These are phyloP conservation scores for Meira nashicola DNA, from an alignment of 1,284 basidiomycete genomes.

Conservation along the genomic window DNA sequence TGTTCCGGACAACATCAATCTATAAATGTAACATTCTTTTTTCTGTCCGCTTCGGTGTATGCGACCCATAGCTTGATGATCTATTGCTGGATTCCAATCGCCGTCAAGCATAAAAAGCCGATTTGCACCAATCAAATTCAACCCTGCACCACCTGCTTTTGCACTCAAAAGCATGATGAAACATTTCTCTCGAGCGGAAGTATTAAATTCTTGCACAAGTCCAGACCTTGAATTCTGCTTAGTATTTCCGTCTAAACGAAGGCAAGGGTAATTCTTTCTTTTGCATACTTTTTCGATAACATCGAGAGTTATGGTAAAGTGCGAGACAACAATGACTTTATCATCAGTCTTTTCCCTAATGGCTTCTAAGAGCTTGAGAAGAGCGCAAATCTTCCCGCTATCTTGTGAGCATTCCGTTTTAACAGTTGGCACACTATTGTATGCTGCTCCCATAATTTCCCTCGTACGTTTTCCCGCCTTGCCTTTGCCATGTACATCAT, in stretches of 20 bases:
- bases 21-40: constrained; percentile 78
- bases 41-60: constrained; percentile 83
- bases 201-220: constrained; percentile 44
- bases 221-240: constrained; percentile 36
- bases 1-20: constrained; percentile 62
- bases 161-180: constrained; percentile 89
- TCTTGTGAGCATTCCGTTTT: neutral
- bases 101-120: constrained; percentile 94
- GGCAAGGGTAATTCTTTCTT: constrained; percentile 69
- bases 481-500: constrained; percentile 58
- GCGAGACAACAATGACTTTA: constrained; percentile 50
- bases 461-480: constrained; percentile 17
- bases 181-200: neutral
- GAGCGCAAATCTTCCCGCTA: constrained; percentile 62
- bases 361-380: constrained; percentile 68
- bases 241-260: constrained; percentile 73
- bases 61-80: constrained; percentile 94
- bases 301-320: constrained; percentile 70
- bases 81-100: constrained; percentile 97
- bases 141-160: constrained; percentile 95
- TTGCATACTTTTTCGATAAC: constrained; percentile 82
- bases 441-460: too few species aligned
- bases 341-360: constrained; percentile 72
- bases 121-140: constrained; percentile 97
- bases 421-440: too few species aligned